Evolutionary conservation across 108 stramenopile species (phyloP), one percentile per base, ranked within the genome.

Genomic region (Cyclotella baltica): DNA sequence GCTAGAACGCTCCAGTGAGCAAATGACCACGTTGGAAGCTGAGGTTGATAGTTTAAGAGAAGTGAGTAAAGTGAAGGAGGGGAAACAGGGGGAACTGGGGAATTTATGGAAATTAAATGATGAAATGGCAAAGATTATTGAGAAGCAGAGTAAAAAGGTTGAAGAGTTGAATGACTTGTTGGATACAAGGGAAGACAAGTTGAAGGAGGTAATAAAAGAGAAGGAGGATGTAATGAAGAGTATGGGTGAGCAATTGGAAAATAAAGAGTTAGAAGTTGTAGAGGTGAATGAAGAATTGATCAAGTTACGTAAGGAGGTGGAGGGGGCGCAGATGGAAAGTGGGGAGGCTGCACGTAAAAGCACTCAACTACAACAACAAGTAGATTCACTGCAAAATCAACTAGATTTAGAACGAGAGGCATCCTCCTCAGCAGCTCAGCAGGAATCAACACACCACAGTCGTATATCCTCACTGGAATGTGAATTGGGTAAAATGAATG

Each of bases 91-190:
- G 15, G 53, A 70, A 29, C 59, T 62, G 11, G 61, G 67, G 4
- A 69, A 52, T 27, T 34, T 81, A 29, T 73, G 67, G 73, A 74
- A 51, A 29, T 5, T 68, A 16, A 81, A 73, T 62, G 80, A 74
- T 34, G 73, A 81, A 75, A 73, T 81, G 73, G 68, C 73, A 19
- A 70, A 67, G 47, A 67, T 80, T 34, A 72, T 80, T 3, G 78
- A 80, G 28, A 67, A 67, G 34, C 78, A 80, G 56, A 72, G 56
- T 67, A 72, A 81, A 30, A 73, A 38, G 37, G 30, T 81, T 30
- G 71, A 83, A 36, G 64, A 77, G 19, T 47, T 78, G 71, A 72
- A 55, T 16, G 70, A 70, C 10, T 67, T 59, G 16, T 67, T 77
- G 48, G 72, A 78, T 0, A 33, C 36, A 33, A 70, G 36, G 77